Evolutionary conservation across 2,329 filamentous ascomycete genomes (phyloP), one percentile per base, ranked within the genome.

Genomic region (Microsporum audouinii): DNA sequence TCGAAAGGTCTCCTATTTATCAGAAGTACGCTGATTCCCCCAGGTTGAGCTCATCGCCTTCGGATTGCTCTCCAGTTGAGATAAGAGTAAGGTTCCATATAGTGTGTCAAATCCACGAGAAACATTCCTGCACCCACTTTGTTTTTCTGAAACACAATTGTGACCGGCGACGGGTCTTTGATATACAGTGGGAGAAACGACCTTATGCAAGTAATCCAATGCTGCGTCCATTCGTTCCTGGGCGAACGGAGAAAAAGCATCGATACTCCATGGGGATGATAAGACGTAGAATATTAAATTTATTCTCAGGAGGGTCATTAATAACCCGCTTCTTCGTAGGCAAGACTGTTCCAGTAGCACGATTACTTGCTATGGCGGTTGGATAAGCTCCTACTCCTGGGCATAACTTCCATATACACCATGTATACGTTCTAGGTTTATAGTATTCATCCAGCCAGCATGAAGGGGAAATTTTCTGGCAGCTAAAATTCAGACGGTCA

Each of bases 1-100:
- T 6, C 34, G 3, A 41, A 47, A 60, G n/a, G 6, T 36, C 27
- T 36, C 33, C 8, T 23, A 6, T 33, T n/a, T 33, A 33, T 34
- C n/a, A 10, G 7, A 39, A 49, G 33, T 1, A n/a, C 29, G 33
- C 55, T 33, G 71, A 84, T 82, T 63, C 83, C 78, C 0, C 82
- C 82, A 47, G 78, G 77, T 23, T 23, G 17, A 23, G 17, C 17
- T 23, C 17, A 23, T 23, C 17, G 17, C 82, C 38, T 75, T 72
- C 1, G 84, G 75, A 60, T 82, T 80, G 0, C 81, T 77, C 0
- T 66, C 65, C 27, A 14, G 31, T 10, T 53, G 29, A 7, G 1
- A 83, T 65, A 7, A 84, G 73, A 1, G 75, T 81, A 6, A 72
- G 0, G 82, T 84, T 7, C 81, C 81, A 63, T 83, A 84, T 45